Evolutionary conservation across 23 red algal species (phyloP).

Genomic region (Rhodosorus marinus): DNA sequence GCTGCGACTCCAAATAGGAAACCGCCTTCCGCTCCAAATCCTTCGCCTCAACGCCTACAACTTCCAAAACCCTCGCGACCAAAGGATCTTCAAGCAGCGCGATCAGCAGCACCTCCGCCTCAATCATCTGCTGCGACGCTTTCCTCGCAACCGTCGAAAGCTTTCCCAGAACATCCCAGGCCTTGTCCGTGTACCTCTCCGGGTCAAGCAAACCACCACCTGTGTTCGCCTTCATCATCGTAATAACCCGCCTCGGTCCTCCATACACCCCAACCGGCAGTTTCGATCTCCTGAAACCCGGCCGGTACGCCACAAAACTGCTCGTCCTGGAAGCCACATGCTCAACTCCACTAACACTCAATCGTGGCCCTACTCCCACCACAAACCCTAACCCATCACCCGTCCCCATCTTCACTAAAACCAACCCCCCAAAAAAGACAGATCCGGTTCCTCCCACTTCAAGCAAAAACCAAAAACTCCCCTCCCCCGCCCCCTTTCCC

Average conservation of each 20-base stretch:
- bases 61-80: conserved; percentile 23
- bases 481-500: background rate
- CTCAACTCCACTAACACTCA: background rate
- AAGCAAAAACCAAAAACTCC: background rate
- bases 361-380: background rate
- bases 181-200: conserved; percentile 77
- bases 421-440: background rate
- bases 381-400: background rate
- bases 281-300: background rate
- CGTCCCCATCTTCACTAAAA: conserved; percentile 1
- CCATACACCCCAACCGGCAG: background rate
- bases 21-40: too few relatives aligned
- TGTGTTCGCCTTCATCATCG: background rate
- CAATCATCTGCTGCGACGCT: conserved; percentile 78
- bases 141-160: conserved; percentile 21
- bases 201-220: conserved; percentile 30
- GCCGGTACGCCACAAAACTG: background rate
- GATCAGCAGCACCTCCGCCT: conserved; percentile 68
- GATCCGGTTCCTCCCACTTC: background rate
- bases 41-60: background rate
- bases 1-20: conserved; percentile 26
- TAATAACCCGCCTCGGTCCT: background rate
- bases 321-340: background rate
- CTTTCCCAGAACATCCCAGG: conserved; percentile 48
- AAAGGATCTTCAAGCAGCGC: conserved; percentile 63